Evolutionary conservation across 345 rosid species (phyloP), one percentile per base, ranked within the genome.

Genomic region (Trapa incisa): DNA sequence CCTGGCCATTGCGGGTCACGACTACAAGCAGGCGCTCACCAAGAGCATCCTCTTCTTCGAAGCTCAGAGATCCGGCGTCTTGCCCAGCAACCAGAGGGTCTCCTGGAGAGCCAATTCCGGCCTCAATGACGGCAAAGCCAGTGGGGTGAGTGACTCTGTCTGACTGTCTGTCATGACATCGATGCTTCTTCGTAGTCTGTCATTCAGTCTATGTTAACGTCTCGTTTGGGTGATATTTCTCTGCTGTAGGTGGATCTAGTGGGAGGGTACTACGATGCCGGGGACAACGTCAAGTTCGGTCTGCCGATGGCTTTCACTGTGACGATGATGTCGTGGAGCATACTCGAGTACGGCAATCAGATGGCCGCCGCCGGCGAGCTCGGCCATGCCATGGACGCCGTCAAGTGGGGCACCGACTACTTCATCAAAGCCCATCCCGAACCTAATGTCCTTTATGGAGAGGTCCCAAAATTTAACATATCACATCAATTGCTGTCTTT

Each of bases 321-420:
- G 56, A 94, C 99, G 17, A 91, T 94, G 97, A 87, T 91, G 96
- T 90, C 99, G 0, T 94, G 99, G 99, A 87, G 99, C 72, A 84
- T 94, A 22, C 82, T 94, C 35, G 99, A 94, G 72, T 91, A 91
- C 66, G 96, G 96, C 0, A 81, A 82, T 60, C 97, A 91, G 70
- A 79, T 94, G 89, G 82, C 81, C 29, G 58, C 80, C 0, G 83
- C 70, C 70, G 97, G 96, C 33, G 97, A 94, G 76, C 96, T 94
- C 64, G 70, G 90, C 6, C 83, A 91, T 65, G 93, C 99, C 75
- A 71, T 89, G 76, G 96, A 84, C 33, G 99, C 99, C 61, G 76
- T 94, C 61, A 94, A 87, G 71, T 94, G 99, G 97, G 99, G 99
- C 32, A 87, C 97, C 67, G 99, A 94, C 72, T 94, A 91, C 80